Percentiles rank a stretch among this genome's conserved stretches.
These are phyloP conservation scores for Boletus vermiculosoides DNA, from an alignment of 768 basidiomycete genomes.

Conservation along the genomic window DNA sequence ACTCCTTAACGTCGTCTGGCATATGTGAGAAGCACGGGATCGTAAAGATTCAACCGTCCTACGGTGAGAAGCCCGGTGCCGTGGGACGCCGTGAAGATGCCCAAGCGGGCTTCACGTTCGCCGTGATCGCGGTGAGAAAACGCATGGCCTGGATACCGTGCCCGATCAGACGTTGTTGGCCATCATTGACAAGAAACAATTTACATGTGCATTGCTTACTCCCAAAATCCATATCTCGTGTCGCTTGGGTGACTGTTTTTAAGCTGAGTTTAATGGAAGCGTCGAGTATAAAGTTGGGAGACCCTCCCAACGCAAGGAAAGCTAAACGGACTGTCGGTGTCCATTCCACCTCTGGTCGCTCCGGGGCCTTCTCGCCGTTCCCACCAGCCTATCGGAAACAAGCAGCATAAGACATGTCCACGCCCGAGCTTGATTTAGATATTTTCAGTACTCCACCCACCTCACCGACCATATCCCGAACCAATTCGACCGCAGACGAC, in stretches of 20 bases:
- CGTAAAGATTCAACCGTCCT: constrained; percentile 6
- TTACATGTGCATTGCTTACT: constrained; percentile 15
- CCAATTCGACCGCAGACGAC: constrained; percentile 15
- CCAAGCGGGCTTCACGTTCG: constrained; percentile 8
- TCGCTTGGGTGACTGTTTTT: constrained; percentile 29
- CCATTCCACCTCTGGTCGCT: constrained; percentile 1
- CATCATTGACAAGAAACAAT: constrained; percentile 11
- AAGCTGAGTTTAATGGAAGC: constrained; percentile 8
- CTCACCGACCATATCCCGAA: constrained; percentile 35
- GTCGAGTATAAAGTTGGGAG: constrained; percentile 25
- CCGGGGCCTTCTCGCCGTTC: constrained; percentile 13
- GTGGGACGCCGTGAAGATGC: constrained; percentile 7
- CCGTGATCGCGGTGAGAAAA: constrained; percentile 20
- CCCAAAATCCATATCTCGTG: constrained; percentile 10
- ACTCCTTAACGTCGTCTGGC: constrained; percentile 7
- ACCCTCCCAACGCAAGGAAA: neutral
- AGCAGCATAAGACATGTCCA: constrained; percentile 27
- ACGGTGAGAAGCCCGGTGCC: constrained; percentile 23
- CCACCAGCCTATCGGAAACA: constrained; percentile 8
- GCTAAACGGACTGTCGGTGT: constrained; percentile 7
- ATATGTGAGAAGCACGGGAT: constrained; percentile 19
- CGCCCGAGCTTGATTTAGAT: constrained; percentile 36
- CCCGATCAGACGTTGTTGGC: constrained; percentile 19
- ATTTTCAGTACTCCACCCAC: constrained; percentile 45
- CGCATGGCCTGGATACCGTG: constrained; percentile 18